Conservation (phyloP, 306 rosid genomes). For the Coriaria nepalensis region DNA sequence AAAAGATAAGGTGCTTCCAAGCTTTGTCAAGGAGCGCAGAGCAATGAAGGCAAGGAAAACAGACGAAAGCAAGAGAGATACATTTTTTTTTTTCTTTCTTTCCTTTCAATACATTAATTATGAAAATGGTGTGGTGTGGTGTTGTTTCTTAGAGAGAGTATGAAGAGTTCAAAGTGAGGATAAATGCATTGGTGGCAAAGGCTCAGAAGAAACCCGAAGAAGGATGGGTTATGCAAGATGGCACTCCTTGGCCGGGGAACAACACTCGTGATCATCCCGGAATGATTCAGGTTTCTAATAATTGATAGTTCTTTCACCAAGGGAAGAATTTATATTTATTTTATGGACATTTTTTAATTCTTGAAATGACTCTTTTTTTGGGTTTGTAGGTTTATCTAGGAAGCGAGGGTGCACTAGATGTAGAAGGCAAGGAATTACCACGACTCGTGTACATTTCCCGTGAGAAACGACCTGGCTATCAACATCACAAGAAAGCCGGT, state of each 20-base stretch:
- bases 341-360: too few species aligned
- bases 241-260: constrained; percentile 96
- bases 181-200: constrained; percentile 75
- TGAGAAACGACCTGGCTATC: constrained; percentile 77
- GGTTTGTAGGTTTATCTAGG: constrained; percentile 63
- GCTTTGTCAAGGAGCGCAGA: constrained; percentile 82
- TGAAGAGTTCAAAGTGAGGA: constrained; percentile 84
- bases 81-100: background rate
- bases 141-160: constrained; percentile 68
- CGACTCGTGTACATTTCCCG: constrained; percentile 81
- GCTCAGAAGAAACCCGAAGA: constrained; percentile 87
- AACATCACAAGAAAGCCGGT: constrained; percentile 81
- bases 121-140: background rate
- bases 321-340: too few species aligned
- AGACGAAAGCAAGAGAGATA: background rate
- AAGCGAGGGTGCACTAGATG: constrained; percentile 71
- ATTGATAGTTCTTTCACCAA: too few species aligned
- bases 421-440: constrained; percentile 66
- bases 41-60: constrained; percentile 62
- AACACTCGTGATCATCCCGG: constrained; percentile 87
- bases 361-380: constrained; percentile 1
- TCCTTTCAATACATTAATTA: too few species aligned
- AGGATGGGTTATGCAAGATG: constrained; percentile 96
- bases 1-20: constrained; percentile 76
- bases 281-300: constrained; percentile 67